Evolutionary conservation across 1,284 basidiomycete genomes (phyloP), one percentile per base, ranked within the genome.

Genomic region (Malassezia sympodialis): DNA sequence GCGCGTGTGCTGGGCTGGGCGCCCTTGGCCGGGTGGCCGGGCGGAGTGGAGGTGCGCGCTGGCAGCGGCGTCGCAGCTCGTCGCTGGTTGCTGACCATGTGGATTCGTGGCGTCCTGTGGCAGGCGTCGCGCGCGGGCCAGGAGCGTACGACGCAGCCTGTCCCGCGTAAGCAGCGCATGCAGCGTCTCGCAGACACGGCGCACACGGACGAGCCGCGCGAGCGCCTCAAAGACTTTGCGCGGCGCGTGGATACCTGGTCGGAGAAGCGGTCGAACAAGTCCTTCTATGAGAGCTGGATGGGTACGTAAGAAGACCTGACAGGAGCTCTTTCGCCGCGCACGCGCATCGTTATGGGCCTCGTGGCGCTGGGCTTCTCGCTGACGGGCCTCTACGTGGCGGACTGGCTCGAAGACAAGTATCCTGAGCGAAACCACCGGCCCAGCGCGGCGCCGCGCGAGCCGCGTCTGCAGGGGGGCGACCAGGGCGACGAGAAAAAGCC

Each of bases 341-440:
- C 47, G 19, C 54, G 54, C 15, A 51, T 51, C 14, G 31, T 40
- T 2, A 34, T 56, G 23, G 54, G 54, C 14, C 49, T 56, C 2
- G 26, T 30, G 28, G 21, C 44, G 44, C 30, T 46, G 11, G 46
- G 46, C n/a, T 49, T 49, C 23, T 56, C 54, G 8, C n/a, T 51
- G 3, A 28, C 47, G 21, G 54, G 54, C 7, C n/a, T 56, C 17
- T 51, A 51, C 15, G 27, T 56, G 26, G 49, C 54, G 2, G 54
- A 56, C 48, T 56, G 41, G 35, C 48, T 56, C 14, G 54, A 56
- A 17, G 37, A 56, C 12, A 27, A 37, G 30, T 56, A 56, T 40
- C 54, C 54, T 15, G 48, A 30, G 21, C 27, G 34, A 17, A 49
- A 47, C 31, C 8, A 21, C 12, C 24, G 35, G 21, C 4, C 23